Evolutionary conservation across 2,329 filamentous ascomycete species (phyloP), one percentile per base, ranked within the genome.

Genomic region (Pseudogymnoascus sp.): DNA sequence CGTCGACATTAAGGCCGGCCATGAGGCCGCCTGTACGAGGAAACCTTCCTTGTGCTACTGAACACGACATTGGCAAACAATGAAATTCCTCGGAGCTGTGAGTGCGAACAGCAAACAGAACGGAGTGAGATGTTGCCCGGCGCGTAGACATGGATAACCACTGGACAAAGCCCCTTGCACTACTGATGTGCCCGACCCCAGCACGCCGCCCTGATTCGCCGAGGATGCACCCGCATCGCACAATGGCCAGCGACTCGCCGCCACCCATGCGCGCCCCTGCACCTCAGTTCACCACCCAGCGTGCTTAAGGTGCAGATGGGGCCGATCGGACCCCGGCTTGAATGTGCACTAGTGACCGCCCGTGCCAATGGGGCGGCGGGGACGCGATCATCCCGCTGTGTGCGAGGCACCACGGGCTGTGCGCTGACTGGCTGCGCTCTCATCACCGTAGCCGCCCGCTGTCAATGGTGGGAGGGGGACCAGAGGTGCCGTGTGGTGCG

Each of bases 141-240:
- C 46, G 46, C 46, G 46, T 53, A 53, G 26, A 31, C 46, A 53
- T 53, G 46, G 46, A 53, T 53, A 31, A 19, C 46, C 26, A 53
- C 46, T 53, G 46, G 46, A 31, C 46, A n/a, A 53, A 53, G 46
- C 46, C 46, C 46, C 46, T 53, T 53, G 46, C 46, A 53, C 46
- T 53, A 53, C 46, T 53, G 46, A 31, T 53, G 46, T 53, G 46
- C 46, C 46, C 26, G 10, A 53, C 46, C 46, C 46, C 46, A 19
- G 46, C 46, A 17, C 46, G n/a, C 26, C 46, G 46, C 46, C 46
- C 26, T 53, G 46, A 53, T 53, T 53, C 46, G 46, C 46, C 26
- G 46, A 17, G n/a, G 11, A 9, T 31, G 9, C 9, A 53, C n/a
- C 46, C 46, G 26, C 10, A 53, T 53, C 46, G 15, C 46, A 53